phyloP scores from a whole-genome alignment of 805 yeast species.

The Hanseniaspora singularis region DNA sequence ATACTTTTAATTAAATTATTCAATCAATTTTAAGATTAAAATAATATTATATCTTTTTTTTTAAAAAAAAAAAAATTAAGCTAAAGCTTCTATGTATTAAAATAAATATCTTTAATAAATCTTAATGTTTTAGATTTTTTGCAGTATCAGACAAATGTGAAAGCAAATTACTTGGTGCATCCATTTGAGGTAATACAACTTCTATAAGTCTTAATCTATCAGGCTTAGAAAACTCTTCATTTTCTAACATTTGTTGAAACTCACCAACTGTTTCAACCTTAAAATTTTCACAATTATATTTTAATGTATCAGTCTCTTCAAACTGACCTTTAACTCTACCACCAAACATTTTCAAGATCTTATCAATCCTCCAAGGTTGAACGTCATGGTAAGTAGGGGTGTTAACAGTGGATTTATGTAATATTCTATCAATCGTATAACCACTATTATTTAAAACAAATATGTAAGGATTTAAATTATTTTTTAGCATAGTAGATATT shows the following conservation, averaged over 20 bases:
- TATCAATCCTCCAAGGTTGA: constrained; percentile 48
- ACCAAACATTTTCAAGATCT: constrained; percentile 41
- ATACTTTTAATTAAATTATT: too few relatives aligned
- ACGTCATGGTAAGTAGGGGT: constrained; percentile 42
- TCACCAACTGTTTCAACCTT: constrained; percentile 40
- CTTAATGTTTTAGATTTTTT: background rate
- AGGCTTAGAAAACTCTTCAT: constrained; percentile 32
- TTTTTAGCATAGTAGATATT: constrained; percentile 44
- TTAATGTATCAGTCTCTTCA: background rate
- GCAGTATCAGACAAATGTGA: constrained; percentile 4
- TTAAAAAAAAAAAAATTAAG: background rate
- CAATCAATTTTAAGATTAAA: too few relatives aligned
- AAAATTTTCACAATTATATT: constrained; percentile 30
- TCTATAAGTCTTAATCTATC: constrained; percentile 44
- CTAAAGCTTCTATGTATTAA: too few relatives aligned
- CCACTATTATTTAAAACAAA: constrained; percentile 54
- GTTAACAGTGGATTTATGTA: constrained; percentile 27
- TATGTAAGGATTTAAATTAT: constrained; percentile 45
- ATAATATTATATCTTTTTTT: too few relatives aligned
- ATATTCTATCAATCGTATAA: constrained; percentile 52
- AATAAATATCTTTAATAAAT: too few relatives aligned
- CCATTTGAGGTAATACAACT: constrained; percentile 46
- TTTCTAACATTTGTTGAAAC: constrained; percentile 33
- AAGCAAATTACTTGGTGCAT: constrained; percentile 35
- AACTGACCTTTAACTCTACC: constrained; percentile 31